These are phyloP conservation scores for Nannochloris sp. DNA, from an alignment of 139 green algal species.

Conservation along the genomic window DNA sequence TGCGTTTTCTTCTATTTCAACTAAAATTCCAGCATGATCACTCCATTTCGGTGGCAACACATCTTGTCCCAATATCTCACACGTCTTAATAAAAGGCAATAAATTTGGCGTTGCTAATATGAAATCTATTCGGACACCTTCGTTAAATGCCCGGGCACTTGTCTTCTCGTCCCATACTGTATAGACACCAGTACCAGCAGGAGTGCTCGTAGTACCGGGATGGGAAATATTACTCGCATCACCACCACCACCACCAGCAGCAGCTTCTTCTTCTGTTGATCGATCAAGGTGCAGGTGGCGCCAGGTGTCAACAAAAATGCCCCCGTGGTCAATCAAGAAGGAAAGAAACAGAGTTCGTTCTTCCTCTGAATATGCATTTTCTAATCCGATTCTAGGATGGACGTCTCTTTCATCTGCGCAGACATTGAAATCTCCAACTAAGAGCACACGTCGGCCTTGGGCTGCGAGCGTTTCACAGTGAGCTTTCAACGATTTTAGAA, in stretches of 20 bases:
- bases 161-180: slow-evolving; percentile 63
- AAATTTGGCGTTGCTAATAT: slow-evolving; percentile 41
- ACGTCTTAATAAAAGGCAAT: slow-evolving; percentile 34
- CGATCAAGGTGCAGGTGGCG: slow-evolving; percentile 44
- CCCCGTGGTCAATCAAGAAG: slow-evolving; percentile 14
- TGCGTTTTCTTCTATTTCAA: slow-evolving; percentile 2
- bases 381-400: slow-evolving; percentile 23
- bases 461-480: slow-evolving; percentile 32
- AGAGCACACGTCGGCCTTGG: slow-evolving; percentile 31
- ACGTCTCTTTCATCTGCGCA: slow-evolving; percentile 33
- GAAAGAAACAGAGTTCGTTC: slow-evolving; percentile 25
- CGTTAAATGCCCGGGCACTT: slow-evolving; percentile 57
- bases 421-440: slow-evolving; percentile 63
- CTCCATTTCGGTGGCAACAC: slow-evolving; percentile 61
- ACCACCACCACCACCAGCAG: too few species aligned
- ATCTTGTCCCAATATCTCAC: slow-evolving; percentile 42
- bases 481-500: slow-evolving; percentile 39
- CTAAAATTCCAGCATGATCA: slow-evolving; percentile 24
- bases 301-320: slow-evolving; percentile 45
- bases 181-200: neutral
- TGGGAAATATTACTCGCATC: too few species aligned
- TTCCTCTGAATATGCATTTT: slow-evolving; percentile 25
- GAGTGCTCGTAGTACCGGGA: too few species aligned
- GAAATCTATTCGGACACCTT: slow-evolving; percentile 65
- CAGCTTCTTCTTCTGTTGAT: too few species aligned